Evolutionary conservation across 106 monocot genomes (phyloP), one percentile per base, ranked within the genome.

Genomic region (Allium cepa): DNA sequence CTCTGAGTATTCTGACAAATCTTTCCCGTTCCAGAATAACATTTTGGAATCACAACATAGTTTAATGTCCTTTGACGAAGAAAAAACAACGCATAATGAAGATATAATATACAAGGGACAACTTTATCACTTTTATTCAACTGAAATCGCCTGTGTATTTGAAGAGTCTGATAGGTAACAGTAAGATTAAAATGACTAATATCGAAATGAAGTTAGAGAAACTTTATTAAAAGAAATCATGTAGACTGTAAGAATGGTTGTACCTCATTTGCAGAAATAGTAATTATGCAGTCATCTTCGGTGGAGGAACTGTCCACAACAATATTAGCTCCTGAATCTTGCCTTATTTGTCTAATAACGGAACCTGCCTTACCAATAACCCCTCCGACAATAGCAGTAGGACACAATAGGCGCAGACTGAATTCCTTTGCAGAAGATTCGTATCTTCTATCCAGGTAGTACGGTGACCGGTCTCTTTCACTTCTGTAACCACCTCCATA

Each of bases 281-380:
- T 74, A 17, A 90, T 90, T 57, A 90, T 82, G 75, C 90, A 83
- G 71, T 85, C 90, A 71, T 90, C 90, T 61, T 90, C 90, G 1
- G 65, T 26, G 11, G 71, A 67, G 3, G 85, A 82, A 75, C 85
- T 90, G 69, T 82, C 90, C 11, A 90, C 90, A 60, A 83, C 85
- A 26, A 90, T 83, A 68, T 27, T 71, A 62, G 90, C 90, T 53
- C 90, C 85, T 59, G 90, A 85, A 56, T 90, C 90, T 69, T 85
- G 85, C 71, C 90, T 83, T 17, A 90, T 85, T 56, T 90, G 90
- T 68, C 85, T 90, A 53, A 90, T 90, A 52, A 90, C 73, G 55
- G 59, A 72, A 75, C 90, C 90, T 79, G 75, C 79, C 67, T 86
- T 97, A 8, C 97, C 97, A 69, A 97, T 97, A 17, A 97, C 97